Evolutionary conservation across 768 basidiomycete genomes (phyloP).

Genomic region (Pluteus cervinus): DNA sequence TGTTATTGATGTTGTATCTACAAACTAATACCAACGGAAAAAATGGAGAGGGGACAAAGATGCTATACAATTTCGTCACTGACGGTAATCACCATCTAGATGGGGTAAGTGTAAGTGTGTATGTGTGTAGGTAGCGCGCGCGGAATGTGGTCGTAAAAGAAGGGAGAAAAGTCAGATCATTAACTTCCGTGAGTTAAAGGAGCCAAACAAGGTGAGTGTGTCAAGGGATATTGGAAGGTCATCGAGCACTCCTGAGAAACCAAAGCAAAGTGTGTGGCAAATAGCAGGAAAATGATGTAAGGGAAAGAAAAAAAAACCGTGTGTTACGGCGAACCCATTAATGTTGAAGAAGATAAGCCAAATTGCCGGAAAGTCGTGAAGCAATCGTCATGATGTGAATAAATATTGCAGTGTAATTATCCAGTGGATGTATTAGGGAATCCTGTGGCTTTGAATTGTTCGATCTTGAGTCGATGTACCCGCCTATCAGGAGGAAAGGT

Average conservation of each 20-base stretch:
- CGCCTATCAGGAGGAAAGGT: slow-evolving; percentile 27
- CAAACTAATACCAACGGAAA: neutral
- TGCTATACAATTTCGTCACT: no score
- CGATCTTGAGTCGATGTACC: slow-evolving; percentile 7
- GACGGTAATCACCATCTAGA: no score
- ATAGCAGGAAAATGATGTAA: neutral
- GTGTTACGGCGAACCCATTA: no score
- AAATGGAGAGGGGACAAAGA: no score
- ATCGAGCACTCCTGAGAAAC: neutral
- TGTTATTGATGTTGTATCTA: neutral
- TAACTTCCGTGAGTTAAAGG: slow-evolving; percentile 11
- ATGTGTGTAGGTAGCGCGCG: no score
- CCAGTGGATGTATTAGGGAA: no score
- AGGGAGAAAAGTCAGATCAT: slow-evolving; percentile 18
- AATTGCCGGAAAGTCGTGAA: no score
- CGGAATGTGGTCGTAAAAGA: slow-evolving; percentile 10
- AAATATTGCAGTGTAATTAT: no score
- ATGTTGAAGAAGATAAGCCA: no score
- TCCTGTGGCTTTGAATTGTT: no score
- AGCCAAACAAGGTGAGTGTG: slow-evolving; percentile 3
- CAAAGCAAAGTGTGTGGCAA: neutral
- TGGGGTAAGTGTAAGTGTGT: no score
- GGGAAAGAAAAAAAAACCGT: neutral
- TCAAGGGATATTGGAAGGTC: slow-evolving; percentile 4
- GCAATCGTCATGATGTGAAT: no score